Evolutionary conservation across 768 basidiomycete species (phyloP).

Genomic region (Podaxis sp.): DNA sequence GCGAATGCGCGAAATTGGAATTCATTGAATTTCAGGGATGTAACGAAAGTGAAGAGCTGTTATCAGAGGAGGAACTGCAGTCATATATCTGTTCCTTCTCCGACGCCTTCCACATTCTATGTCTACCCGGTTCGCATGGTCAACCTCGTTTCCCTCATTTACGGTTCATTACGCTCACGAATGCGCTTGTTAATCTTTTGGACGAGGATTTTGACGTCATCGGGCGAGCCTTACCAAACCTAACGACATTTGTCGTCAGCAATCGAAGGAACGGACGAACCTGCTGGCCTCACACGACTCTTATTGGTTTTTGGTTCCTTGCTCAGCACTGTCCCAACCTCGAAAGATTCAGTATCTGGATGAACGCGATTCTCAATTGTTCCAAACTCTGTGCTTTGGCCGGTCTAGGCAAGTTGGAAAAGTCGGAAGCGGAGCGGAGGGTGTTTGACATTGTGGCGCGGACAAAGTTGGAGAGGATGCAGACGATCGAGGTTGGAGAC

Average conservation of each 20-base stretch:
- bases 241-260: not conserved
- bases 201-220: not conserved
- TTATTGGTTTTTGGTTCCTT: constrained; percentile 4
- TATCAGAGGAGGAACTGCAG: not conserved
- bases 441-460: not conserved
- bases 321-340: not conserved
- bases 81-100: constrained; percentile 1
- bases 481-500: not conserved
- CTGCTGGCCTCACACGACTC: not conserved
- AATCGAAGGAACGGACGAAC: not conserved
- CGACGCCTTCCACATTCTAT: not conserved
- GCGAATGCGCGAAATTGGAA: not conserved
- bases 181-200: not conserved
- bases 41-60: not conserved
- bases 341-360: not conserved
- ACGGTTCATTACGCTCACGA: not conserved
- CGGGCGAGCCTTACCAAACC: not conserved
- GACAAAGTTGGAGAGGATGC: not conserved
- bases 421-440: not conserved
- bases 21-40: not conserved
- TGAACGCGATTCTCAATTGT: constrained; percentile 5
- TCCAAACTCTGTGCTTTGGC: not conserved
- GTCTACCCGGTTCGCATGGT: not conserved
- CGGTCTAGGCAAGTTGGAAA: not conserved
- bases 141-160: constrained; percentile 1